Base-by-base conservation (phyloP, 2,329 filamentous ascomycete genomes). In the Penicillium sp. region DNA sequence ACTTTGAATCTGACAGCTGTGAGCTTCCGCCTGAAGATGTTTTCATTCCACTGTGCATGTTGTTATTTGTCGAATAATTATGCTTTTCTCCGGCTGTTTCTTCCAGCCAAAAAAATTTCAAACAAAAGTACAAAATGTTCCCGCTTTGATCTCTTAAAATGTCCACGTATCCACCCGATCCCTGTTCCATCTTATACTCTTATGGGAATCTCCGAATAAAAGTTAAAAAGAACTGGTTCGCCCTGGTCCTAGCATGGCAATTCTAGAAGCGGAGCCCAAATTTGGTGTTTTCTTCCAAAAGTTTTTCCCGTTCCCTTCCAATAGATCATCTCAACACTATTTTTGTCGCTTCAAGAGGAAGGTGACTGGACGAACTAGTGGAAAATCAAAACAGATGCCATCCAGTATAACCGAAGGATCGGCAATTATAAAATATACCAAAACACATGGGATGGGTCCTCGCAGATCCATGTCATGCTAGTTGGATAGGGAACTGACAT, bases 341-440 rank as follows among this genome's bases (percentile, higher is more conserved):
- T 57, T 57, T 41, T 31, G 17, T 55, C 35, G 41, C 53, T 57
- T 41, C 50, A 61, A 61, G 27, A 35, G 54, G 58, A 60, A 63
- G 60, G 61, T 59, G 60, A 53, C 55, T 47, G 39, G 48, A 36
- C 27, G 54, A 57, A 56, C 58, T 57, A 63, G 61, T 36, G 60
- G 33, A 33, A 36, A 51, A 47, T 4, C 41, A 25, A 60, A 57
- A 57, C 48, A 53, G 56, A 67, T 67, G 57, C 49, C 59, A 59
- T 42, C 49, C 41, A 52, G 49, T 31, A 61, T 52, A 65, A 50
- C 59, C 59, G 58, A 66, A 62, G 44, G 68, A 69, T 70, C 68
- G 61, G 67, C 67, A 66, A 61, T 65, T 62, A 58, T 64, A 60
- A 66, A 66, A 25, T 25, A 25, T 33, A 25, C 65, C 55, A 69